Conservation (phyloP, 2,329 filamentous ascomycete genomes). For the Aspergillus thermomutatus region DNA sequence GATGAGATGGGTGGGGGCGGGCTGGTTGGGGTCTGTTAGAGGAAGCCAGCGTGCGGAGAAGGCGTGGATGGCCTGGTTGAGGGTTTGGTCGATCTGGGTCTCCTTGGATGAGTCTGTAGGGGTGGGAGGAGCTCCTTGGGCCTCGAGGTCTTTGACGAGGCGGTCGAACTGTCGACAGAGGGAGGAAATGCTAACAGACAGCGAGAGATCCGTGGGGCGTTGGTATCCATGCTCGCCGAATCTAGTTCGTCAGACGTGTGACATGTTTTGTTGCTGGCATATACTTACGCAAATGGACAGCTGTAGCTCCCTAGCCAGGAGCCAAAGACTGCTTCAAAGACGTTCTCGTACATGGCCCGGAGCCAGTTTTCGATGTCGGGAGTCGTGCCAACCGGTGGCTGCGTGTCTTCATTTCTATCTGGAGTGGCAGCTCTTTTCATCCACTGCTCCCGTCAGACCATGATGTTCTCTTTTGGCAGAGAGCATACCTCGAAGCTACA, state of each 20-base stretch:
- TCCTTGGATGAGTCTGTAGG: conserved; percentile 8
- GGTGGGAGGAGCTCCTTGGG: conserved; percentile 4
- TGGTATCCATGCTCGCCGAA: conserved; percentile 4
- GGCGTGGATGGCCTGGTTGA: conserved; percentile 22
- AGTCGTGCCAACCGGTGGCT: conserved; percentile 5
- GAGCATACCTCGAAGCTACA: conserved; percentile 15
- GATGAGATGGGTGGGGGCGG: too few species aligned
- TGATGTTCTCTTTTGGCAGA: too few species aligned
- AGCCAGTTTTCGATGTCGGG: conserved; percentile 15
- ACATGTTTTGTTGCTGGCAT: too few species aligned
- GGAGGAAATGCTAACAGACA: conserved; percentile 18
- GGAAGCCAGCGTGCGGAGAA: conserved; percentile 30
- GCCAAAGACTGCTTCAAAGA: conserved; percentile 42
- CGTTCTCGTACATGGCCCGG: conserved; percentile 30
- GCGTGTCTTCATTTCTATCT: conserved; percentile 9
- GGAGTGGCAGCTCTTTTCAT: conserved; percentile 14
- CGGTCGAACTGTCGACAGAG: conserved; percentile 27
- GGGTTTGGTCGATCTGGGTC: conserved; percentile 23
- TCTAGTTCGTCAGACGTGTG: background rate
- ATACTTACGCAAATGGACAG: conserved; percentile 41
- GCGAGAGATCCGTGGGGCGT: background rate
- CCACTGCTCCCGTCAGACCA: conserved; percentile 13
- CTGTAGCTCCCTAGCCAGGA: conserved; percentile 44
- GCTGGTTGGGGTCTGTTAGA: too few species aligned
- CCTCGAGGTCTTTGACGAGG: conserved; percentile 33